Evolutionary conservation across 177 flowering plant genomes (phyloP).

Genomic region (Tripterygium wilfordii): DNA sequence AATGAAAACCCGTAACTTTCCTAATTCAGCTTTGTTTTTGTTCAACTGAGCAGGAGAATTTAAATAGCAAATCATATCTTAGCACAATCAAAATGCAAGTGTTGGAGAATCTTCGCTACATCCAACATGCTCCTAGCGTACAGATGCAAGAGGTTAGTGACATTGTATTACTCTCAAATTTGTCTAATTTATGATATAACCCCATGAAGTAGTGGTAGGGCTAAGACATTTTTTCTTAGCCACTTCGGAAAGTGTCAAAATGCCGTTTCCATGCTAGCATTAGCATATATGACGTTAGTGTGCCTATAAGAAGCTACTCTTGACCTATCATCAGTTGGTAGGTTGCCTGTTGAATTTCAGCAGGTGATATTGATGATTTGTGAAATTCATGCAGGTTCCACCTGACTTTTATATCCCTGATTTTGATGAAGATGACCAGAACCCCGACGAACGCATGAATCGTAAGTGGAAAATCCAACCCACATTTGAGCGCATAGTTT

Average conservation of each 20-base stretch:
- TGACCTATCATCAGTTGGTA: no score
- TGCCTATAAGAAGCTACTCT: no score
- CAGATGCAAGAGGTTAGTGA: conserved; percentile 94
- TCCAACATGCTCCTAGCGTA: conserved; percentile 95
- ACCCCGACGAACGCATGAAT: conserved; percentile 81
- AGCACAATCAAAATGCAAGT: conserved; percentile 86
- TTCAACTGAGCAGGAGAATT: conserved; percentile 70
- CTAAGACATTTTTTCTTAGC: no score
- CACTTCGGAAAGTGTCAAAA: no score
- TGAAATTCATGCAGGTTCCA: conserved; percentile 51
- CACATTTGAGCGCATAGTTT: background rate
- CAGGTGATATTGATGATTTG: background rate
- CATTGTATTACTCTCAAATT: no score
- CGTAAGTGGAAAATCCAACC: conserved; percentile 49
- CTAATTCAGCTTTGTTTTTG: conserved; percentile 1
- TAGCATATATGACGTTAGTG: no score
- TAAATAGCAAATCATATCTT: conserved; percentile 86
- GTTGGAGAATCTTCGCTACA: conserved; percentile 81
- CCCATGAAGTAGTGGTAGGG: no score
- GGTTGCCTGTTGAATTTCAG: background rate
- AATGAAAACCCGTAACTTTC: background rate
- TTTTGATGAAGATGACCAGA: conserved; percentile 82
- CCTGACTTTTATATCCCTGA: conserved; percentile 96
- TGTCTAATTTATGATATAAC: no score
- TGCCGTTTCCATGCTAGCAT: no score